Conservation (phyloP, 345 rosid species). For the Clarkia xantiana region DNA sequence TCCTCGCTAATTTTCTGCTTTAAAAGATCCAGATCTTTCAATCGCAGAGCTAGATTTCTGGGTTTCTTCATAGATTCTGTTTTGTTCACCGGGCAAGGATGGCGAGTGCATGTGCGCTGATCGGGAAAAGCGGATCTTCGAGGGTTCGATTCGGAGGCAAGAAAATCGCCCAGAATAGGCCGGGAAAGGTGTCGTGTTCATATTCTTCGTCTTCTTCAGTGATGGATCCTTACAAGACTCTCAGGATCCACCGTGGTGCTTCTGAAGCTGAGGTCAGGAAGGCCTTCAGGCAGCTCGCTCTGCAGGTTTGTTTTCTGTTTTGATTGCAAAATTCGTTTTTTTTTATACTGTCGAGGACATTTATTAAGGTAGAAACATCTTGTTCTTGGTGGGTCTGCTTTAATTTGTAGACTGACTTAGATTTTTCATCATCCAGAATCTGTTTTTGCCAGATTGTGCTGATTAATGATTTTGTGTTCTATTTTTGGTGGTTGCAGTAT, state of each 20-base stretch:
- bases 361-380: too few species aligned
- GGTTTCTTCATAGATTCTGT: neutral
- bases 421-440: neutral
- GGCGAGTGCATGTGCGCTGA: constrained; percentile 10
- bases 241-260: constrained; percentile 66
- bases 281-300: constrained; percentile 82
- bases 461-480: constrained; percentile 2
- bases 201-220: constrained; percentile 28
- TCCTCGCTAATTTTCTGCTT: too few species aligned
- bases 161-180: constrained; percentile 17
- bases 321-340: too few species aligned
- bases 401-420: too few species aligned
- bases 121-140: constrained; percentile 7
- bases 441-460: neutral
- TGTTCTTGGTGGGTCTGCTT: neutral
- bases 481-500: constrained; percentile 30
- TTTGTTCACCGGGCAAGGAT: neutral
- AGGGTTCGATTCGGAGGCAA: constrained; percentile 12
- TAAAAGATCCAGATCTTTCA: too few species aligned
- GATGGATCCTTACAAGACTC: constrained; percentile 62
- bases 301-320: constrained; percentile 31
- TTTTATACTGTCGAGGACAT: too few species aligned
- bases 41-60: neutral
- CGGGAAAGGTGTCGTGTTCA: constrained; percentile 5
- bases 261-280: constrained; percentile 84